Evolutionary conservation across 306 rosid genomes (phyloP).

Genomic region (Sindora glabra): DNA sequence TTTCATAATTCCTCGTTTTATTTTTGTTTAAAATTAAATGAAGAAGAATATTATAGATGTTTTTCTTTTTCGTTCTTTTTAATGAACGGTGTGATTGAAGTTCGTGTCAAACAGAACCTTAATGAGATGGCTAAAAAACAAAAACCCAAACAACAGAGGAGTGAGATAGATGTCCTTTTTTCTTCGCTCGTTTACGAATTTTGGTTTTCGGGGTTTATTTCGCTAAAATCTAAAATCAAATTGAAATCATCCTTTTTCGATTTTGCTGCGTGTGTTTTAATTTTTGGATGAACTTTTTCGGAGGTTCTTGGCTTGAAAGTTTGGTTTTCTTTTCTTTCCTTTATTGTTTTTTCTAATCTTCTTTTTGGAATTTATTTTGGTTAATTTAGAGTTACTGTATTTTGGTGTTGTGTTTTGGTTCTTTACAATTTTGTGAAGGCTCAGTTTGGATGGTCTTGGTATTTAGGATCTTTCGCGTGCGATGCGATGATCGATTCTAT

Average conservation of each 20-base stretch:
- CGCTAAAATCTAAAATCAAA: no score
- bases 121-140: constrained; percentile 12
- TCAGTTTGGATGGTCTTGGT: constrained; percentile 22
- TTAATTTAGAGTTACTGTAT: not conserved
- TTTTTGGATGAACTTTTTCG: constrained; percentile 34
- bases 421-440: not conserved
- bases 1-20: constrained; percentile 43
- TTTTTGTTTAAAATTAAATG: constrained; percentile 2
- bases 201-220: not conserved
- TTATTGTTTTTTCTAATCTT: not conserved
- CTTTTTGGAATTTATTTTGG: not conserved
- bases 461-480: constrained; percentile 29
- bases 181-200: not conserved
- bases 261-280: constrained; percentile 16
- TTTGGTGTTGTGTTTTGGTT: constrained; percentile 15
- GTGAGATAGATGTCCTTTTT: no score
- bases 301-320: constrained; percentile 11
- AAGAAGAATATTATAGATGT: no score
- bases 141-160: constrained; percentile 15
- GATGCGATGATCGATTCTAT: constrained; percentile 27
- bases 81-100: constrained; percentile 36
- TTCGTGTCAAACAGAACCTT: constrained; percentile 35
- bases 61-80: not conserved
- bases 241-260: not conserved
- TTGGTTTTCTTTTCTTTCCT: no score